Evolutionary conservation across 1,284 basidiomycete species (phyloP), one percentile per base, ranked within the genome.

Genomic region (Moesziomyces antarcticus): DNA sequence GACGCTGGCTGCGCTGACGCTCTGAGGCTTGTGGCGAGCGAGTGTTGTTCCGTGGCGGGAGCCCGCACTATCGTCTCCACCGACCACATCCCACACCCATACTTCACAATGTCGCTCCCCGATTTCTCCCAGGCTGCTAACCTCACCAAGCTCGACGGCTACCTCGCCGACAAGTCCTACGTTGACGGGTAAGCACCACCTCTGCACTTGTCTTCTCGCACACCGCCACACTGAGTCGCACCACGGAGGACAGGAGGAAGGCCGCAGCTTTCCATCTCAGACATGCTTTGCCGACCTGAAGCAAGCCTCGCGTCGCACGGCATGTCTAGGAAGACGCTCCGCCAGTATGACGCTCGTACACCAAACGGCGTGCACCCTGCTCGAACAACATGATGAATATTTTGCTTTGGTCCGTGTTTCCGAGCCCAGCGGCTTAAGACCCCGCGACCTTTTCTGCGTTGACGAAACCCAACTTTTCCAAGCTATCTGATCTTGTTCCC

Each of bases 381-480:
- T 53, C 55, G 58, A 64, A 73, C 71, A 58, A 50, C 50, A 71
- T 72, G 80, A 83, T 82, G 81, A 82, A 72, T 58, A 50, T 49
- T 68, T 70, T 66, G 78, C 75, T 82, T 83, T 82, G 82, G 82
- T 83, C 82, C 82, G 82, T 83, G 82, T 83, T 83, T 82, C 82
- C 78, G 82, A 83, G 81, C 76, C 82, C 82, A 82, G 82, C 78
- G 82, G 82, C 82, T 57, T 83, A 83, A 83, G 82, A 83, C 82
- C 79, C 82, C 82, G 78, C 82, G 79, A 73, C 68, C 67, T 77
- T 73, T 77, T 70, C 50, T 82, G 82, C 82, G 22, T 75, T 82
- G 82, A 83, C 80, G 82, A 83, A 67, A 78, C 58, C 76, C 70
- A 66, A 58, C 46, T 67, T 73, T 78, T 72, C 79, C 74, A 79